Percentiles rank a stretch among this genome's conserved stretches.
These are phyloP conservation scores for Paralagenidium karlingii DNA, from an alignment of 352 stramenopile genomes.

Conservation along the genomic window DNA sequence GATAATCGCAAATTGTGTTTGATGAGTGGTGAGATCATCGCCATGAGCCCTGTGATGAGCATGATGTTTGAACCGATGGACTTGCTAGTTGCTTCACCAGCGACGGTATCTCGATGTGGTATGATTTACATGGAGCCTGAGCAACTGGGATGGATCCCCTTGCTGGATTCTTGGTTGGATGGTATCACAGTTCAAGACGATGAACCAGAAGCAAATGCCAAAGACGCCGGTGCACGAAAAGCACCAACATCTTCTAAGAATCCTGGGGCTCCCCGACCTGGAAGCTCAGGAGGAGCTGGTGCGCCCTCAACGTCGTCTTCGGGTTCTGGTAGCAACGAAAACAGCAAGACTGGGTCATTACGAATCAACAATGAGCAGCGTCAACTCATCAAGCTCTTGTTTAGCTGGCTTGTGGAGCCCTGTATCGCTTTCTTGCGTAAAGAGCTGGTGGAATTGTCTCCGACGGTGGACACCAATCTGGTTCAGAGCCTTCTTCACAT, in stretches of 20 bases:
- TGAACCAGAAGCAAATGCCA: too few species aligned
- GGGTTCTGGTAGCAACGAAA: conserved; percentile 15
- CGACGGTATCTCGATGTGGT: conserved; percentile 87
- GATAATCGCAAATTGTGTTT: conserved; percentile 92
- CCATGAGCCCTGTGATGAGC: conserved; percentile 90
- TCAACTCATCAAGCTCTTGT: conserved; percentile 57
- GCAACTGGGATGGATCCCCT: conserved; percentile 81
- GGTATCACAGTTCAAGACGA: conserved; percentile 19
- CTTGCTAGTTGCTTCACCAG: conserved; percentile 86
- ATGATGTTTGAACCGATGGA: conserved; percentile 96
- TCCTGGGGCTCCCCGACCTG: conserved; percentile 16
- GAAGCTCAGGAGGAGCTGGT: conserved; percentile 80
- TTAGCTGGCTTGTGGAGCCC: conserved; percentile 82
- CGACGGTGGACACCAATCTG: conserved; percentile 86
- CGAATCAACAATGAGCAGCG: conserved; percentile 70
- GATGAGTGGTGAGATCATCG: conserved; percentile 92
- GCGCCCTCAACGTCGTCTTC: conserved; percentile 41
- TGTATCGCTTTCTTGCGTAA: conserved; percentile 83
- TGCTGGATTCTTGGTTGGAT: conserved; percentile 87
- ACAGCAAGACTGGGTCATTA: conserved; percentile 29
- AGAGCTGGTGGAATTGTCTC: conserved; percentile 72
- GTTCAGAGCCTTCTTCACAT: conserved; percentile 82
- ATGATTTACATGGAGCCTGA: conserved; percentile 94
- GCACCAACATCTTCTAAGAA: too few species aligned
- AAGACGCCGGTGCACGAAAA: conserved; percentile 3